Evolutionary conservation across 2,329 filamentous ascomycete genomes (phyloP), one percentile per base, ranked within the genome.

Genomic region (Colletotrichum destructivum): DNA sequence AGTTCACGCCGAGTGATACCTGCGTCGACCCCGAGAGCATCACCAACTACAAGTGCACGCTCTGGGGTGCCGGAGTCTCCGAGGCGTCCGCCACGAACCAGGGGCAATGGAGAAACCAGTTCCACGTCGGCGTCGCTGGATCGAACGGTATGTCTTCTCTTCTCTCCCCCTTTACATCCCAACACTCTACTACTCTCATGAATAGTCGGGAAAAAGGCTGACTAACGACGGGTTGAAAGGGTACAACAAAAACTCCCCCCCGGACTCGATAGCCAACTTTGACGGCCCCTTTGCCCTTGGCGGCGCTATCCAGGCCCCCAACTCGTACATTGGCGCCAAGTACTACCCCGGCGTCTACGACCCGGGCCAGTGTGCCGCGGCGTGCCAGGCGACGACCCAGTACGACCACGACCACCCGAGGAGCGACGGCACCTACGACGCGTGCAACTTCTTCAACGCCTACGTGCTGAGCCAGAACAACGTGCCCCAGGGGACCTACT

Each of bases 391-490:
- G 1, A 71, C 64, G 15, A 68, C 69, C 12, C 3, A 38, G 44
- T 71, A 71, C 46, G 57, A 71, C 52, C 35, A 23, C 44, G 38
- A 42, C 16, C 69, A 71, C 64, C 69, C 64, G 15, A 59, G 13
- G 8, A 12, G 13, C 18, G 69, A 71, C n/a, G 64, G 64, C 49
- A 62, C 57, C 21, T 71, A 71, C 52, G 64, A 71, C 16, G 57
- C 64, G 18, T 71, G 64, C 69, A 71, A 68, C 64, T 71, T 71
- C 69, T 52, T 71, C 57, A 71, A 68, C 56, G 16, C 69, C n/a
- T 71, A 57, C 51, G 52, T 71, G 16, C 42, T 71, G 11, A 68
- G 64, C 57, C 8, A 54, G 56, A 54, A 68, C 64, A 26, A 26
- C 46, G 3, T 2, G 2, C 69, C 69, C 3, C 51, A 68, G 44